Evolutionary conservation across 306 rosid genomes (phyloP).

Genomic region (Glycyrrhiza uralensis): DNA sequence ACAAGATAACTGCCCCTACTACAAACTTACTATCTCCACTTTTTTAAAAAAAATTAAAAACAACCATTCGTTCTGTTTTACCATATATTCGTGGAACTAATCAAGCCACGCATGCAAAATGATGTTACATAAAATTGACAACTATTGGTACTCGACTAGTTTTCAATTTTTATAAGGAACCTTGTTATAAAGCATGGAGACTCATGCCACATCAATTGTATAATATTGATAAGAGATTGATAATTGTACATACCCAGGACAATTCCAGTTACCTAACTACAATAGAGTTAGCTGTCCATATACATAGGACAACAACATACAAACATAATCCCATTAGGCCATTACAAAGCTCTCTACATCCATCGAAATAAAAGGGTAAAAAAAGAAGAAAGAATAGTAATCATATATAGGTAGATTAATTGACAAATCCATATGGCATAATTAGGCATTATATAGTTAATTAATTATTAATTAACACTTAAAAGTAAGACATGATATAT

Average conservation of each 20-base stretch:
- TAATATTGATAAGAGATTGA: too few species aligned
- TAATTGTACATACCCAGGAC: not conserved
- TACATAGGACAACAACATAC: conserved; percentile 10
- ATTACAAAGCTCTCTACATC: not conserved
- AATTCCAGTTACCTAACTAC: conserved; percentile 2
- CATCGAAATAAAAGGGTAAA: not conserved
- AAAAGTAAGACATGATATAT: not conserved
- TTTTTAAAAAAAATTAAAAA: not conserved
- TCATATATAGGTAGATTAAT: not conserved
- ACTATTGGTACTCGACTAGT: not conserved
- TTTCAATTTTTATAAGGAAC: not conserved
- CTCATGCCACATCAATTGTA: too few species aligned
- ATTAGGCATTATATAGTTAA: not conserved
- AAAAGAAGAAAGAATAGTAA: too few species aligned
- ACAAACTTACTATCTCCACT: too few species aligned
- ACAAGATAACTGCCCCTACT: too few species aligned
- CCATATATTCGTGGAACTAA: not conserved
- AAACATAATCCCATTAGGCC: not conserved
- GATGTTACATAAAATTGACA: not conserved
- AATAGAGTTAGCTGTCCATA: not conserved
- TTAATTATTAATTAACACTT: not conserved
- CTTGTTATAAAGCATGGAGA: not conserved
- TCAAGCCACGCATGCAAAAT: conserved; percentile 11
- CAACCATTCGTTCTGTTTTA: not conserved
- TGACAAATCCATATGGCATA: not conserved